Base-by-base conservation (phyloP, 2,329 filamentous ascomycete genomes). In the Fusarium brachygibbosum region DNA sequence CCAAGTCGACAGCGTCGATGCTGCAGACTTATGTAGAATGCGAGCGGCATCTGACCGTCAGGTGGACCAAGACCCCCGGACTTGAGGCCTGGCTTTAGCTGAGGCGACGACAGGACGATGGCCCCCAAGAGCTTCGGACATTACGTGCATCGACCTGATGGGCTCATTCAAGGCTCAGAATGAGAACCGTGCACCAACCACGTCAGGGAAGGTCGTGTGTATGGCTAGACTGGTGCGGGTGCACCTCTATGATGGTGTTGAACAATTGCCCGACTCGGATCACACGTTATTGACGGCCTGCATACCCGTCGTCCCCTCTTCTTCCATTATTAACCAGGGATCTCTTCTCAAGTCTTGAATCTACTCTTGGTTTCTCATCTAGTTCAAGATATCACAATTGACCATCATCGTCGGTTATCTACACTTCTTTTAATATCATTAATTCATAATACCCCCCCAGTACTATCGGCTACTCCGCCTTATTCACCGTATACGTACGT, bases 201-300 rank as follows among this genome's bases (percentile, higher is more conserved):
- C 72, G 67, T 73, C 71, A 75, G 71, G 73, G 70, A 73, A 75
- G 74, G 70, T 66, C 64, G 71, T 70, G 63, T 67, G 69, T 68
- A 75, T 75, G 69, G 70, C 60, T 73, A 70, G 69, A 70, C 58
- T 74, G 65, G 68, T 68, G 68, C 67, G 63, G 64, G 67, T 74
- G 68, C 57, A 71, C 65, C 71, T 72, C 58, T 72, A 32, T 25
- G 61, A 72, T 75, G 73, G 73, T 75, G 73, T 75, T 75, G 73
- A 75, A 67, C 61, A 63, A 66, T 75, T 63, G 69, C 65, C 70
- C 63, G 63, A 66, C 66, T 74, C 71, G 66, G 68, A 75, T 75
- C 73, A 74, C 70, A 75, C 73, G 71, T 75, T 75, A 46, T 67
- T 56, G 55, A 74, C 55, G 53, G 52, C 60, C 63, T 71, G 71